Conservation (phyloP, 768 basidiomycete species). For the Tulasnella sp. region DNA sequence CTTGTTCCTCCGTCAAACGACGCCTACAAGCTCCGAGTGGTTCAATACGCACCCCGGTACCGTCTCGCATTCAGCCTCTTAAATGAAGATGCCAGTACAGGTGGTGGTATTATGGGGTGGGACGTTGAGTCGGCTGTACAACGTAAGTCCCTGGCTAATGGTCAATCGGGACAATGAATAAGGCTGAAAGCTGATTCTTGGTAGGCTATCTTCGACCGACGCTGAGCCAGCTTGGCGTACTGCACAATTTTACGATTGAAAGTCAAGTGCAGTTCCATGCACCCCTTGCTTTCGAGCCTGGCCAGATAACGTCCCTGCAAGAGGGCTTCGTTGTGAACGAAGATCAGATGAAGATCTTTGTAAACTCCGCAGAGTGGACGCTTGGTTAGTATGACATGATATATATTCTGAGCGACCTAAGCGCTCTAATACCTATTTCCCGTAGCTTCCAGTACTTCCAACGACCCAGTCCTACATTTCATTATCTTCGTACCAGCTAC, state of each 20-base stretch:
- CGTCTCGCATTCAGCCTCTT: slow-evolving; percentile 86
- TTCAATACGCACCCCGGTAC: slow-evolving; percentile 72
- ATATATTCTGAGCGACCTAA: too few relatives aligned
- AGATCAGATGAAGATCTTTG: slow-evolving; percentile 83
- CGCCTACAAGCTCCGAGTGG: slow-evolving; percentile 40
- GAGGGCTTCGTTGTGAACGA: slow-evolving; percentile 47
- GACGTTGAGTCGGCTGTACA: slow-evolving; percentile 53
- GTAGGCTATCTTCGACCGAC: slow-evolving; percentile 64
- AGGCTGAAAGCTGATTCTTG: neutral
- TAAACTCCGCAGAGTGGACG: slow-evolving; percentile 95
- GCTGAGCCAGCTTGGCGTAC: slow-evolving; percentile 42
- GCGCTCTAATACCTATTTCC: too few relatives aligned
- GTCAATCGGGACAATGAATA: neutral
- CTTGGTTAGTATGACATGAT: slow-evolving; percentile 45
- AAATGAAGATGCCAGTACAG: slow-evolving; percentile 76
- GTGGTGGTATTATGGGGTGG: slow-evolving; percentile 55
- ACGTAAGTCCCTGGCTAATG: slow-evolving; percentile 37
- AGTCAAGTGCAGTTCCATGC: slow-evolving; percentile 91
- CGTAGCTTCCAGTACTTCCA: slow-evolving; percentile 88
- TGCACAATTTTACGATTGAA: slow-evolving; percentile 91
- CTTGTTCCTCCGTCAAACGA: slow-evolving; percentile 33
- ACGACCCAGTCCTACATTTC: slow-evolving; percentile 90
- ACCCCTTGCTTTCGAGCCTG: slow-evolving; percentile 71
- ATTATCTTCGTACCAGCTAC: slow-evolving; percentile 75
- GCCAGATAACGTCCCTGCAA: neutral